Conservation (phyloP, 2,329 filamentous ascomycete species). For the Teratosphaeria nubilosa region DNA sequence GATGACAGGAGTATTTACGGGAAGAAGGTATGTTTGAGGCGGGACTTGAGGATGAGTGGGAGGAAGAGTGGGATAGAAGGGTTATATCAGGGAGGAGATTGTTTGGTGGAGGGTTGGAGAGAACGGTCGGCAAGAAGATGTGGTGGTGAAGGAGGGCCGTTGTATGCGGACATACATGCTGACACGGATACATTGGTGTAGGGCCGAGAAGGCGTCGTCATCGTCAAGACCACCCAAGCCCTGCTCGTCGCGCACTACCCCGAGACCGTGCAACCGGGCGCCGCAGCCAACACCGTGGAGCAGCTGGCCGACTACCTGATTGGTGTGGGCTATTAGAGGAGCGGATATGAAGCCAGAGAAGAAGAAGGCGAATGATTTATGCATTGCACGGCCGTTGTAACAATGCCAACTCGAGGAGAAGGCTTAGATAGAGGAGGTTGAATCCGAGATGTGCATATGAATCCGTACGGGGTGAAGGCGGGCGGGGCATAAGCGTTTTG, state of each 20-base stretch:
- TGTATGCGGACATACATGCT: no score
- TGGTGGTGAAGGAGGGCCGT: not conserved
- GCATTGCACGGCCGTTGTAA: not conserved
- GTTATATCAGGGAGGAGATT: no score
- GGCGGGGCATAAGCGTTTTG: not conserved
- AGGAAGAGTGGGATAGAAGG: no score
- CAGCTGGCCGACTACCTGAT: slow-evolving; percentile 80
- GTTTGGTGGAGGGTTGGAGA: not conserved
- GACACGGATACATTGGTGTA: slow-evolving; percentile 23
- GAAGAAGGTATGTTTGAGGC: slow-evolving; percentile 57
- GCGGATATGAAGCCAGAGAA: not conserved
- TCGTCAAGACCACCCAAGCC: slow-evolving; percentile 80
- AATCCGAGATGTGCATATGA: not conserved
- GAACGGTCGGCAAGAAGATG: not conserved
- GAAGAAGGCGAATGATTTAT: not conserved
- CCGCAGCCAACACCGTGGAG: slow-evolving; percentile 69
- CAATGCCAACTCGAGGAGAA: not conserved
- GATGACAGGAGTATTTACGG: slow-evolving; percentile 74
- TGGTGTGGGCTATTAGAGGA: slow-evolving; percentile 57
- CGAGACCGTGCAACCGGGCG: slow-evolving; percentile 62
- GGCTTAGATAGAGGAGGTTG: not conserved
- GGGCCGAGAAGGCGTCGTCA: slow-evolving; percentile 71
- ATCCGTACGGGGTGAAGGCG: not conserved
- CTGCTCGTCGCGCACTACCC: slow-evolving; percentile 82
- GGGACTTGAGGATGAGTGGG: not conserved